Conservation (phyloP, 2,329 filamentous ascomycete species). For the Raffaelea albimanens region DNA sequence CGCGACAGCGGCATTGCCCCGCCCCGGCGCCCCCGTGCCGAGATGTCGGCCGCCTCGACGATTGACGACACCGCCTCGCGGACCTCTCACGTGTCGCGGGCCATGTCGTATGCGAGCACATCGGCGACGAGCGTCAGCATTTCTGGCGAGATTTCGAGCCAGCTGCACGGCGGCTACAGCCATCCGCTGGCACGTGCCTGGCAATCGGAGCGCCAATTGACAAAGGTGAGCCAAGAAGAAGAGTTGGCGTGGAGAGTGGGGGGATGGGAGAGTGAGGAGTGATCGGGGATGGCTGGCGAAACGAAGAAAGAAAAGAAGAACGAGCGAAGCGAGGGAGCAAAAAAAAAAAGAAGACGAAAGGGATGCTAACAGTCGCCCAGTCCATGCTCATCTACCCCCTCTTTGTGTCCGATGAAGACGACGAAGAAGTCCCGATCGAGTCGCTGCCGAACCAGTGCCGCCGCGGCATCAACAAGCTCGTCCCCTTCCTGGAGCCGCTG, state of each 20-base stretch:
- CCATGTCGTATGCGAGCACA: conserved; percentile 58
- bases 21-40: conserved; percentile 36
- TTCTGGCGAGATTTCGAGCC: conserved; percentile 67
- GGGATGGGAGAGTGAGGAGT: no score
- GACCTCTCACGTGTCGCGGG: conserved; percentile 51
- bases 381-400: conserved; percentile 98
- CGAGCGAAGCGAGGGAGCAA: no score
- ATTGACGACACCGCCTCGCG: conserved; percentile 50
- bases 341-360: no score
- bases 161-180: conserved; percentile 74
- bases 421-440: conserved; percentile 83
- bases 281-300: no score
- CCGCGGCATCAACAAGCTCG: conserved; percentile 75
- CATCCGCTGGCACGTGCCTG: conserved; percentile 71
- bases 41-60: conserved; percentile 38
- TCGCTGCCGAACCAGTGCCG: conserved; percentile 87
- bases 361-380: conserved; percentile 38
- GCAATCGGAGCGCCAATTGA: conserved; percentile 78
- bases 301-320: no score
- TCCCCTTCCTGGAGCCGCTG: conserved; percentile 77
- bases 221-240: no score
- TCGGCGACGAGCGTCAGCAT: conserved; percentile 61
- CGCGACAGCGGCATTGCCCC: conserved; percentile 36
- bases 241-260: no score
- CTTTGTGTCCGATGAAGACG: conserved; percentile 88